Percentiles rank a stretch among this genome's conserved stretches.
phyloP scores from a whole-genome alignment of 768 basidiomycete genomes.

The Mycena epipterygia region DNA sequence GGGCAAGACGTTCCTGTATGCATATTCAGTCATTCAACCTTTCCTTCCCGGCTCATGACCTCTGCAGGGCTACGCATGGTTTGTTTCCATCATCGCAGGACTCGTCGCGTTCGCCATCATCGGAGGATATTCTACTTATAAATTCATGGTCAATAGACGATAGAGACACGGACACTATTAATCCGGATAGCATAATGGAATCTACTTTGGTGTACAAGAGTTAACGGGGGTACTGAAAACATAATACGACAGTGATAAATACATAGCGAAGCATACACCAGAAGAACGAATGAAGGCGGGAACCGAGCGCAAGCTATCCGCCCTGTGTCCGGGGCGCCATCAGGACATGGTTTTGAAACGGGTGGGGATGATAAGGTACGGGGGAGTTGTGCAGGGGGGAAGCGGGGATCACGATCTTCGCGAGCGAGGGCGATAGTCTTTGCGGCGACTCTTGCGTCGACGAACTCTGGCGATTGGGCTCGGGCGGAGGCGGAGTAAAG shows the following conservation, averaged over 20 bases:
- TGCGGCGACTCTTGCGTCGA: conserved; percentile 33
- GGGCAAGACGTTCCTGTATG: conserved; percentile 74
- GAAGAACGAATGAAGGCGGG: neutral
- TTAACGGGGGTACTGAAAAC: conserved; percentile 19
- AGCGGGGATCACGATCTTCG: conserved; percentile 34
- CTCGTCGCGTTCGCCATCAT: conserved; percentile 86
- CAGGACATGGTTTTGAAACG: conserved; percentile 27
- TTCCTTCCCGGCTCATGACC: neutral
- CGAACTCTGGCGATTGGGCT: conserved; percentile 14
- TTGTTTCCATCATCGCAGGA: conserved; percentile 85
- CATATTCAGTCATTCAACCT: conserved; percentile 23
- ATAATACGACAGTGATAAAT: conserved; percentile 27
- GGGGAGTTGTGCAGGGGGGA: conserved; percentile 7
- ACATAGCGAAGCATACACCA: conserved; percentile 20
- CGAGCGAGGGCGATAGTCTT: conserved; percentile 33
- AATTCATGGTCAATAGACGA: conserved; percentile 71
- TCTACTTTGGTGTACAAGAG: conserved; percentile 28
- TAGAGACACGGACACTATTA: conserved; percentile 27
- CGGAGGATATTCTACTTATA: conserved; percentile 85
- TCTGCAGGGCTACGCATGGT: conserved; percentile 79
- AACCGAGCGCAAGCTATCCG: neutral
- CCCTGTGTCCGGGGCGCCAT: conserved; percentile 9
- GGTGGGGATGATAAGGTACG: conserved; percentile 25
- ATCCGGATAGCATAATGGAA: conserved; percentile 24
- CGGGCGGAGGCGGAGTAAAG: conserved; percentile 19